A percentile compares a stretch with the other conserved stretches of the same genome.
These are phyloP conservation scores for Neurospora cerealis DNA, from an alignment of 495 filamentous ascomycete genomes.

Conservation along the genomic window DNA sequence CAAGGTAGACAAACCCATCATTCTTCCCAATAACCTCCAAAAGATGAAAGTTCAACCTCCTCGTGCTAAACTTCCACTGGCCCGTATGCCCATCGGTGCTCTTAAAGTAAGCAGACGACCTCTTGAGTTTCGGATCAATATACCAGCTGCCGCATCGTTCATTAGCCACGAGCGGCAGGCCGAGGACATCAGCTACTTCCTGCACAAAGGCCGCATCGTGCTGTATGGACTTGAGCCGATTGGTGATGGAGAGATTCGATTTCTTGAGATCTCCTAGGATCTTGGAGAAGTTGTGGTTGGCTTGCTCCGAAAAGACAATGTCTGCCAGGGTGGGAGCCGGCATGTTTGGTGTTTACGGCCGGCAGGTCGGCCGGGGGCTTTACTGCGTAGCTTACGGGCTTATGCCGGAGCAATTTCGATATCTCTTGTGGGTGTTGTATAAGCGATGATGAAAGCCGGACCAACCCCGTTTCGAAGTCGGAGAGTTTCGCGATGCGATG, in stretches of 20 bases:
- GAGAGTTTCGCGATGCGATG: not conserved
- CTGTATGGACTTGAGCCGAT: conserved; percentile 66
- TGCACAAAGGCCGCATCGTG: conserved; percentile 58
- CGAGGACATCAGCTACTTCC: conserved; percentile 38
- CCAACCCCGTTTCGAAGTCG: not conserved
- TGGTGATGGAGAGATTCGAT: conserved; percentile 65
- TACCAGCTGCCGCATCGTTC: conserved; percentile 97
- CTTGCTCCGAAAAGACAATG: conserved; percentile 39
- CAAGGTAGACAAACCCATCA: conserved; percentile 47
- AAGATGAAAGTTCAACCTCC: conserved; percentile 76
- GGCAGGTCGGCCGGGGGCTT: not conserved
- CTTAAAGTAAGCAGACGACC: conserved; percentile 83
- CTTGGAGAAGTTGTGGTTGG: conserved; percentile 43
- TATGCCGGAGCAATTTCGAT: not conserved
- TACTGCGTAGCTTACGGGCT: not conserved
- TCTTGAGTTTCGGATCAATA: conserved; percentile 54
- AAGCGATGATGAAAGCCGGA: not conserved
- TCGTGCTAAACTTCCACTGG: conserved; percentile 77
- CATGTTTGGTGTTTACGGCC: conserved; percentile 1
- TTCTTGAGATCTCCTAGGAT: conserved; percentile 53
- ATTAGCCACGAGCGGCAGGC: conserved; percentile 81
- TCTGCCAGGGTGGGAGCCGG: conserved; percentile 23
- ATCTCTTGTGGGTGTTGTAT: not conserved
- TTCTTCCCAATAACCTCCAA: conserved; percentile 48
- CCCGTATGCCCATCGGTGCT: conserved; percentile 91